These are phyloP conservation scores for Sclerotinia trifoliorum DNA, from an alignment of 2,329 filamentous ascomycete species.

Conservation along the genomic window DNA sequence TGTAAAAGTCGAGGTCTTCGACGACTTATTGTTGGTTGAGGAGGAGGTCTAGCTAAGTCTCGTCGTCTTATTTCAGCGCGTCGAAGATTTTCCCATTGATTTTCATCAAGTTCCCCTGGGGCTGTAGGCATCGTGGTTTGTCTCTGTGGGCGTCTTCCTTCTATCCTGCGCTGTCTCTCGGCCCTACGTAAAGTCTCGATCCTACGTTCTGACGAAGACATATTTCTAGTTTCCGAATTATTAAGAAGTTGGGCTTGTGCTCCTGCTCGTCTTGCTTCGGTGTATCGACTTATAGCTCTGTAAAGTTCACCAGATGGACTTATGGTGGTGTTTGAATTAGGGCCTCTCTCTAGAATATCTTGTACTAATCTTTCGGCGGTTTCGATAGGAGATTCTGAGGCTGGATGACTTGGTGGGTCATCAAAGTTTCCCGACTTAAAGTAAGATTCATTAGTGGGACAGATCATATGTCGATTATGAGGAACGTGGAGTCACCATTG, in stretches of 20 bases:
- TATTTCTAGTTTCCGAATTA: conserved; percentile 7
- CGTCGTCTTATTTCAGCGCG: conserved; percentile 25
- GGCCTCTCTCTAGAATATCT: conserved; percentile 44
- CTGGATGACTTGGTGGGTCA: conserved; percentile 29
- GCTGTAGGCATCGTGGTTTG: conserved; percentile 24
- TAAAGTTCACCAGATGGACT: conserved; percentile 47
- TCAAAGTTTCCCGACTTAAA: conserved; percentile 37
- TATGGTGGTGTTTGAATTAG: conserved; percentile 41
- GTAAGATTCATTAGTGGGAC: conserved; percentile 8
- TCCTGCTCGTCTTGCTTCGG: conserved; percentile 7
- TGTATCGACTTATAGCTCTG: conserved; percentile 43
- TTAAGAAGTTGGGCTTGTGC: not conserved
- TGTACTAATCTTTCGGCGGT: conserved; percentile 41
- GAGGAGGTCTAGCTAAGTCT: conserved; percentile 20
- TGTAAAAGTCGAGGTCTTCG: conserved; percentile 30
- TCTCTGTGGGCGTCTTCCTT: conserved; percentile 25
- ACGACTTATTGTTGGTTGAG: conserved; percentile 24
- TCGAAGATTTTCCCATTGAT: conserved; percentile 18
- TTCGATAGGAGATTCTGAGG: conserved; percentile 33
- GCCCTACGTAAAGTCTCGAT: not conserved
- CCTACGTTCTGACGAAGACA: conserved; percentile 20
- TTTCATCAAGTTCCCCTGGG: conserved; percentile 21
- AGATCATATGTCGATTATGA: not conserved
- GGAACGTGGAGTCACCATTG: conserved; percentile 32
- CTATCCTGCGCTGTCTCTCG: conserved; percentile 26